These are phyloP conservation scores for Pseudonitzschia pungens DNA, from an alignment of 108 stramenopile species.

Conservation along the genomic window DNA sequence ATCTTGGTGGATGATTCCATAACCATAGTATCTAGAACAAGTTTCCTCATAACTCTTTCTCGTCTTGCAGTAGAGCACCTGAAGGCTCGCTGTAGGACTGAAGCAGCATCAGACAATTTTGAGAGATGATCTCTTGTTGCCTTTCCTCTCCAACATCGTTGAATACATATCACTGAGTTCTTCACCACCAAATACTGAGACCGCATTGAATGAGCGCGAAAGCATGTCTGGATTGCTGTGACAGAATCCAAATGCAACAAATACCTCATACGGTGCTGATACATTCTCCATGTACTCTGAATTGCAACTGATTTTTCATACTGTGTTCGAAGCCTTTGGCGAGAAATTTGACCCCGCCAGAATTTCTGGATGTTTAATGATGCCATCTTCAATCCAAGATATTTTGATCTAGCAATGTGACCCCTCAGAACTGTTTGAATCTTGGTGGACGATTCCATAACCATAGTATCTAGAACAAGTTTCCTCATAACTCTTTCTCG, in stretches of 20 bases:
- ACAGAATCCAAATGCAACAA: neutral
- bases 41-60: slow-evolving; percentile 1
- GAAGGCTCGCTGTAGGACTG: neutral
- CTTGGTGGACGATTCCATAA: neutral
- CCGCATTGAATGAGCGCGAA: neutral
- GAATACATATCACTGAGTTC: neutral
- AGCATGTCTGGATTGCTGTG: slow-evolving; percentile 6
- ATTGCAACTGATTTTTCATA: neutral
- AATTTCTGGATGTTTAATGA: slow-evolving; percentile 14
- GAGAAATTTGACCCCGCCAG: slow-evolving; percentile 1
- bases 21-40: slow-evolving; percentile 1
- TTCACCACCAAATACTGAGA: neutral
- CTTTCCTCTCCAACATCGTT: slow-evolving; percentile 11
- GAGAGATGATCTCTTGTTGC: slow-evolving; percentile 3
- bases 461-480: neutral
- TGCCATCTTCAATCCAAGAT: neutral
- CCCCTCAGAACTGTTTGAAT: slow-evolving; percentile 24
- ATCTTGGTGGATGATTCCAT: slow-evolving; percentile 14
- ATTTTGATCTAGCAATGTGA: neutral
- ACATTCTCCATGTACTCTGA: slow-evolving; percentile 4
- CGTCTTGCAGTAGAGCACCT: slow-evolving; percentile 14
- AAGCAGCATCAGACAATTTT: neutral
- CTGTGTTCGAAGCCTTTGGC: neutral
- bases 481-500: slow-evolving; percentile 1
- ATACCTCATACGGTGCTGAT: neutral